Percentiles rank a stretch among this genome's conserved stretches.
These are phyloP conservation scores for Tetratostichococcus sp. DNA, from an alignment of 139 green algal genomes.

Conservation along the genomic window DNA sequence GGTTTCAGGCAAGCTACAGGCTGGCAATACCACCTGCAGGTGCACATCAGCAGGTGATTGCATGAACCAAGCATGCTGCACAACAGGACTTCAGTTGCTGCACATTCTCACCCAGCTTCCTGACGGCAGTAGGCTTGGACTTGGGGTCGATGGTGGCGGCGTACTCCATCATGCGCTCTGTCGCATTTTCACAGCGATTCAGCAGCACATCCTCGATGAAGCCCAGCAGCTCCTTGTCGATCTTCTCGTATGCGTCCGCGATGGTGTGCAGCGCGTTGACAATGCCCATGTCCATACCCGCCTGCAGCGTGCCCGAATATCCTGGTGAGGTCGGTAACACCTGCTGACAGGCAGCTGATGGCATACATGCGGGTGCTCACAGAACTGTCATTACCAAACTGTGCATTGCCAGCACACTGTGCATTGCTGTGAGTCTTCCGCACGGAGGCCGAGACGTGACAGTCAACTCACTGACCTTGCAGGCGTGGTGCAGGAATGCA, in stretches of 20 bases:
- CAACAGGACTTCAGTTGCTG: no score
- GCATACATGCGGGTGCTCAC: no score
- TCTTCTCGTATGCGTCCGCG: slow-evolving; percentile 91
- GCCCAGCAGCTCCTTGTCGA: slow-evolving; percentile 97
- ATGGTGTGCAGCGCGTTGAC: slow-evolving; percentile 90
- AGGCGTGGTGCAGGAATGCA: slow-evolving; percentile 93
- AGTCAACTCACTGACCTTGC: slow-evolving; percentile 21
- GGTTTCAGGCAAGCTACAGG: no score
- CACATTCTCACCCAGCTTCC: slow-evolving; percentile 64
- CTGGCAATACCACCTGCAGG: no score
- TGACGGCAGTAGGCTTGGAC: slow-evolving; percentile 80
- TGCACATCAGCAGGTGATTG: no score
- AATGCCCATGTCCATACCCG: slow-evolving; percentile 99
- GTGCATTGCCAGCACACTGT: no score
- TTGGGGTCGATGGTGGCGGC: slow-evolving; percentile 89
- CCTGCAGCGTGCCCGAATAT: no score
- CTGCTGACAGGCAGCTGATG: no score
- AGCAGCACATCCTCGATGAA: slow-evolving; percentile 98
- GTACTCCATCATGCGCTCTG: slow-evolving; percentile 93
- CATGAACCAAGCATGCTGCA: no score
- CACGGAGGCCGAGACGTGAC: no score
- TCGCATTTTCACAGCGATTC: slow-evolving; percentile 95
- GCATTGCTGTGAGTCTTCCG: slow-evolving; percentile 62
- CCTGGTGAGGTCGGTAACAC: no score
- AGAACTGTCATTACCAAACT: no score